phyloP scores from a whole-genome alignment of 345 rosid genomes.

The Ceriops decandra region DNA sequence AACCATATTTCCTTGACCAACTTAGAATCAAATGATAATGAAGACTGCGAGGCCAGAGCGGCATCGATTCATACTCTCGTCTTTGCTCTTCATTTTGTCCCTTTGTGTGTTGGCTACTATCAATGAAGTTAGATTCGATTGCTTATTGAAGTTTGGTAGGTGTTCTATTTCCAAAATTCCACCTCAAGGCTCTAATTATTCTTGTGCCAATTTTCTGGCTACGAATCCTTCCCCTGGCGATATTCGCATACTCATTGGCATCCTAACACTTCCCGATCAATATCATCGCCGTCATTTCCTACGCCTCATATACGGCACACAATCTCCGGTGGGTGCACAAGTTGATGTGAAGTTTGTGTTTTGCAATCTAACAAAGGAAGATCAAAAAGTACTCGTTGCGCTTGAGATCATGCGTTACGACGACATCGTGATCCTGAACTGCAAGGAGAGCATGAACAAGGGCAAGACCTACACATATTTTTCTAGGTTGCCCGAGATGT shows the following conservation, averaged over 20 bases:
- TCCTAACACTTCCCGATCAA: conserved; percentile 78
- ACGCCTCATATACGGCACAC: conserved; percentile 67
- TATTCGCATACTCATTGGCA: conserved; percentile 69
- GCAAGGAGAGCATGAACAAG: conserved; percentile 80
- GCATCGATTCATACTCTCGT: conserved; percentile 43
- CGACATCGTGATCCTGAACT: conserved; percentile 71
- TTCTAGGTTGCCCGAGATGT: conserved; percentile 64
- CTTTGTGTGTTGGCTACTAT: conserved; percentile 57
- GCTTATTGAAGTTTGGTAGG: conserved; percentile 13
- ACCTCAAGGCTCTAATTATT: conserved; percentile 15
- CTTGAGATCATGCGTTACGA: conserved; percentile 85
- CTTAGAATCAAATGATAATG: conserved; percentile 16
- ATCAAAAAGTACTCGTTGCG: conserved; percentile 73
- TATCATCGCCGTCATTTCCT: conserved; percentile 67
- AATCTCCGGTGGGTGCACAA: conserved; percentile 34
- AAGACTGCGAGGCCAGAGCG: conserved; percentile 23
- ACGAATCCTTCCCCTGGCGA: conserved; percentile 29
- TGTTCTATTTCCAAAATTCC: background rate
- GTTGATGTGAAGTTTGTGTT: conserved; percentile 86
- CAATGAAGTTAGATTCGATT: conserved; percentile 51
- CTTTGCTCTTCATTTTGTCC: conserved; percentile 56
- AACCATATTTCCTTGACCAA: background rate
- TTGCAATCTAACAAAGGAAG: conserved; percentile 85
- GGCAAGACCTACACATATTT: conserved; percentile 85
- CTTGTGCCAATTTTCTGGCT: conserved; percentile 6